Evolutionary conservation across 768 basidiomycete genomes (phyloP), one percentile per base, ranked within the genome.

Genomic region (Agaricus blazei): DNA sequence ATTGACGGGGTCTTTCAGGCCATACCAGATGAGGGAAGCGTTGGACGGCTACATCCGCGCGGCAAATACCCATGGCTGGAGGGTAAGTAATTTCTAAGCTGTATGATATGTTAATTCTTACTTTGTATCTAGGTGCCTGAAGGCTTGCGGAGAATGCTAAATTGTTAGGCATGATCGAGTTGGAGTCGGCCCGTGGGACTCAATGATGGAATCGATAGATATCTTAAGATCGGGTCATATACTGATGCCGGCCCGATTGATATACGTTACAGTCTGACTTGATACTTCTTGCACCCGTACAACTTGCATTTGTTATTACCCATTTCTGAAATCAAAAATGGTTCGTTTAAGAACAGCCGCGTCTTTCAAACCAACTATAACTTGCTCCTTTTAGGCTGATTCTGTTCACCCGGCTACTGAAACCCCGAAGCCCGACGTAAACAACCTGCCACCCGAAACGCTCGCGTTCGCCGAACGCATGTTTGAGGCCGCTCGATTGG

Each of bases 401-500:
- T 28, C 40, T 15, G 24, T 28, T 9, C 36, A 24, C 5, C 9
- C 43, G 19, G 31, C 41, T 19, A 34, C 6, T 5, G 19, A 15
- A 24, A n/a, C 38, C n/a, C 37, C 52, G 9, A 58, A 62, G 55
- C 57, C 60, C 11, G 63, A 66, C 49, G 60, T 56, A 2, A 51
- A 62, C 27, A 48, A 52, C 14, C 64, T 81, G 37, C 72, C 78
- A 15, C 49, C 65, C 12, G 77, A 76, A 29, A 79, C 78, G 27
- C 54, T 81, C 34, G 73, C 71, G n/a, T 81, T 81, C 59, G 89
- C 88, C 0, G 77, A 82, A 52, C 79, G 82, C 46, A 86, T 90
- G 74, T 90, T 90, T 69, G 80, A 89, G 47, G 86, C 85, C 6
- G 89, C 87, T 6, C 80, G 89, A 7, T 65, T 70, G 3, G 87